Percentiles rank a stretch among this genome's conserved stretches.
Evolutionary conservation across 768 basidiomycete genomes (phyloP).

Genomic region (Chalciporus chontae): DNA sequence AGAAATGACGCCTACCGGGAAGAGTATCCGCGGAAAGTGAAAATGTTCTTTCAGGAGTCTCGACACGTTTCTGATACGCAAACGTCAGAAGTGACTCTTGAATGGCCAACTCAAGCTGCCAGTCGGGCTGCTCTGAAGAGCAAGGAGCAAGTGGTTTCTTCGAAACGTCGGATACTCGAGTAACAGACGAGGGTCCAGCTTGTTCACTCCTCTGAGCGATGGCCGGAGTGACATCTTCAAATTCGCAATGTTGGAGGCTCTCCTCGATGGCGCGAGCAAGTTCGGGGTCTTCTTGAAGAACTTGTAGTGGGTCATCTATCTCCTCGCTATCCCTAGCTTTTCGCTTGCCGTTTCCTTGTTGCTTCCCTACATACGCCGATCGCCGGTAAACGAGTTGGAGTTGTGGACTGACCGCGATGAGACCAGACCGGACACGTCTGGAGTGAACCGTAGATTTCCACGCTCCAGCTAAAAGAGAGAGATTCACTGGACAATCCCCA

Average conservation of each 20-base stretch:
- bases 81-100: slow-evolving; percentile 24
- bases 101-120: slow-evolving; percentile 29
- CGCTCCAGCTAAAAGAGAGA: slow-evolving; percentile 29
- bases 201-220: slow-evolving; percentile 7
- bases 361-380: slow-evolving; percentile 4
- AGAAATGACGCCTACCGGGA: slow-evolving; percentile 9
- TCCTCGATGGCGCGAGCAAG: slow-evolving; percentile 45
- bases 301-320: slow-evolving; percentile 11
- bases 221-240: slow-evolving; percentile 2
- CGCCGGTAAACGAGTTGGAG: slow-evolving; percentile 42
- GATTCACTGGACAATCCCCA: slow-evolving; percentile 21
- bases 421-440: slow-evolving; percentile 14
- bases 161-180: slow-evolving; percentile 3
- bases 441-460: slow-evolving; percentile 30
- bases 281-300: slow-evolving; percentile 38
- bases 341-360: not conserved
- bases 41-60: not conserved
- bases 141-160: slow-evolving; percentile 7
- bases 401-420: slow-evolving; percentile 32
- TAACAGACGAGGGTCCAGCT: slow-evolving; percentile 3
- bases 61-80: slow-evolving; percentile 6
- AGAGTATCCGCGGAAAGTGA: not conserved
- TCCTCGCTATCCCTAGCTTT: slow-evolving; percentile 2
- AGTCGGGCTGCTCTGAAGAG: slow-evolving; percentile 10
- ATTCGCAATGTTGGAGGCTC: slow-evolving; percentile 32